Conservation (phyloP, 306 rosid genomes). For the Quercus ilex region DNA sequence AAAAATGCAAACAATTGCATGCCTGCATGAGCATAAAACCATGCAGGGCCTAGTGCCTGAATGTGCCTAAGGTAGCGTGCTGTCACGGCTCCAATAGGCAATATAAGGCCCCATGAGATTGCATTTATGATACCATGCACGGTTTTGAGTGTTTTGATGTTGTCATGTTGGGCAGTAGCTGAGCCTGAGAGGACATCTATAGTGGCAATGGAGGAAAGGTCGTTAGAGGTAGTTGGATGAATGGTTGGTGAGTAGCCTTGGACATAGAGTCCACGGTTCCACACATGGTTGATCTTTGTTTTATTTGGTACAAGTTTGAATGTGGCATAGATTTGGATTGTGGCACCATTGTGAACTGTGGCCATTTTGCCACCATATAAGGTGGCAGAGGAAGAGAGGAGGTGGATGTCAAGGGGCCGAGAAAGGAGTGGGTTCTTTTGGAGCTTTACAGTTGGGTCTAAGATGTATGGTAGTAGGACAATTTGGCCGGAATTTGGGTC, state of each 20-base stretch:
- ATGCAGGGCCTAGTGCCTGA: constrained; percentile 62
- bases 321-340: constrained; percentile 67
- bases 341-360: constrained; percentile 69
- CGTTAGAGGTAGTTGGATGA: constrained; percentile 73
- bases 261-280: constrained; percentile 96
- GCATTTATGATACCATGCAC: constrained; percentile 71
- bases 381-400: constrained; percentile 64
- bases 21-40: constrained; percentile 91
- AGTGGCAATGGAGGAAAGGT: constrained; percentile 69
- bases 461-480: constrained; percentile 66
- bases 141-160: constrained; percentile 33
- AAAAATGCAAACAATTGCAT: constrained; percentile 55
- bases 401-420: constrained; percentile 69
- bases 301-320: constrained; percentile 57
- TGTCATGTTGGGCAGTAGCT: constrained; percentile 35
- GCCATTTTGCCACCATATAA: constrained; percentile 77
- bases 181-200: constrained; percentile 71
- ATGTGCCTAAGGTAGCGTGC: constrained; percentile 81
- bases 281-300: constrained; percentile 65
- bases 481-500: constrained; percentile 82
- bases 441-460: constrained; percentile 76
- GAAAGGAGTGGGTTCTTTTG: constrained; percentile 80
- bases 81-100: constrained; percentile 76
- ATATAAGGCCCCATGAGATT: constrained; percentile 70
- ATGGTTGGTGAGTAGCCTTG: constrained; percentile 97